Conservation (phyloP, 192 early-diverging fungal species). For the Podochytrium sp. region DNA sequence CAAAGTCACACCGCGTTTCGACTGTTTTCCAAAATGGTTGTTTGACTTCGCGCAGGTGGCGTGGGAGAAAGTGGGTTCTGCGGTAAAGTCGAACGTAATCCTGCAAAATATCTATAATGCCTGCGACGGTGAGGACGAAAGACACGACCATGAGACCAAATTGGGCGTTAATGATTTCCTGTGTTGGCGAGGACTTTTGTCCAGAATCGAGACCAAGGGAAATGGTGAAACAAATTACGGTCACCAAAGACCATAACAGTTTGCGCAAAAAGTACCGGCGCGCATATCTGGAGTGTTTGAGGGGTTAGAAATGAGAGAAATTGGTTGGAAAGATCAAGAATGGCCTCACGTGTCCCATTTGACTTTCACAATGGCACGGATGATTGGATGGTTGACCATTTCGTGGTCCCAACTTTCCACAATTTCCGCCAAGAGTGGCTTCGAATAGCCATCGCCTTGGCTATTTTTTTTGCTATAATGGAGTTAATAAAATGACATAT, state of each 20-base stretch:
- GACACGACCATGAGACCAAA: not conserved
- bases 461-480: not conserved
- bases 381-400: constrained; percentile 19
- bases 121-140: not conserved
- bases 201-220: constrained; percentile 2
- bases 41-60: not conserved
- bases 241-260: not conserved
- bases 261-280: constrained; percentile 12
- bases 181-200: not conserved
- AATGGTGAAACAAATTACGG: constrained; percentile 10
- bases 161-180: not conserved
- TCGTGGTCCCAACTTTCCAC: constrained; percentile 10
- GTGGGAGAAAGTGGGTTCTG: not conserved
- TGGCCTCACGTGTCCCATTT: constrained; percentile 30
- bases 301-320: too few species aligned
- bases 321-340: too few species aligned
- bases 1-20: not conserved
- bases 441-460: not conserved
- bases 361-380: constrained; percentile 9
- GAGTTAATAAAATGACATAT: constrained; percentile 1
- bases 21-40: not conserved
- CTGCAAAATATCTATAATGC: not conserved
- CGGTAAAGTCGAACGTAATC: not conserved
- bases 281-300: too few species aligned
- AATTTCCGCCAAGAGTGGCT: not conserved